Percentiles rank a stretch among this genome's conserved stretches.
Evolutionary conservation across 192 early-diverging fungal species (phyloP).

Genomic region (Backusella westeae): DNA sequence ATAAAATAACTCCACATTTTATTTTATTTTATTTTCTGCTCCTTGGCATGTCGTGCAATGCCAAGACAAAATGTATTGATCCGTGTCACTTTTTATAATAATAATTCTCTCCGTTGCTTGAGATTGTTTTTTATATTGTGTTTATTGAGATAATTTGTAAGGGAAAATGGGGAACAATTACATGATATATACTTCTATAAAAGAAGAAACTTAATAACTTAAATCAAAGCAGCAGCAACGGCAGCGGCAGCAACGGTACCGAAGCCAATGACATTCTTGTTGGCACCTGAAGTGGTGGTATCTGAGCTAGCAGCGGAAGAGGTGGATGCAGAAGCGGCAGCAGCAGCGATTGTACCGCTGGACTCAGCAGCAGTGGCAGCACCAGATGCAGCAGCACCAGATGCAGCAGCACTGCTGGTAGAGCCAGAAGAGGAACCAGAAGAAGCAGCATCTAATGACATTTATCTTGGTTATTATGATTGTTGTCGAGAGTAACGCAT

Average conservation of each 20-base stretch:
- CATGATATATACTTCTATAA: neutral
- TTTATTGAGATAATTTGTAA: neutral
- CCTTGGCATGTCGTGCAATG: constrained; percentile 7
- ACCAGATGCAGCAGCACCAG: neutral
- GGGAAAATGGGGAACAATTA: neutral
- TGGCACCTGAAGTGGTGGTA: constrained; percentile 5
- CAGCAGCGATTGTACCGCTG: neutral
- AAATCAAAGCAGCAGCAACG: constrained; percentile 10
- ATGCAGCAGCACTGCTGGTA: neutral
- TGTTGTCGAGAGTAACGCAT: neutral
- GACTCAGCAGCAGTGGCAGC: neutral
- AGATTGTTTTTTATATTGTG: neutral
- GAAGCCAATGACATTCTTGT: neutral
- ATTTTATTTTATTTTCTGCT: neutral
- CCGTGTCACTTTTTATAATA: neutral
- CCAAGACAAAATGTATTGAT: neutral
- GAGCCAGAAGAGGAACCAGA: neutral
- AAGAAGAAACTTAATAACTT: neutral
- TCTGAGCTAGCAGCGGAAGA: neutral
- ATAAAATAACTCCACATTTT: neutral
- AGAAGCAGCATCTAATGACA: neutral
- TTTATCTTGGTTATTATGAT: neutral
- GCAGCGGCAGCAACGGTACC: neutral
- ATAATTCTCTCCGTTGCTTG: too few relatives aligned
- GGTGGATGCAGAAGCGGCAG: constrained; percentile 6